These are phyloP conservation scores for Melanopsichium pennsylvanicum DNA, from an alignment of 1,284 basidiomycete genomes.

Conservation along the genomic window DNA sequence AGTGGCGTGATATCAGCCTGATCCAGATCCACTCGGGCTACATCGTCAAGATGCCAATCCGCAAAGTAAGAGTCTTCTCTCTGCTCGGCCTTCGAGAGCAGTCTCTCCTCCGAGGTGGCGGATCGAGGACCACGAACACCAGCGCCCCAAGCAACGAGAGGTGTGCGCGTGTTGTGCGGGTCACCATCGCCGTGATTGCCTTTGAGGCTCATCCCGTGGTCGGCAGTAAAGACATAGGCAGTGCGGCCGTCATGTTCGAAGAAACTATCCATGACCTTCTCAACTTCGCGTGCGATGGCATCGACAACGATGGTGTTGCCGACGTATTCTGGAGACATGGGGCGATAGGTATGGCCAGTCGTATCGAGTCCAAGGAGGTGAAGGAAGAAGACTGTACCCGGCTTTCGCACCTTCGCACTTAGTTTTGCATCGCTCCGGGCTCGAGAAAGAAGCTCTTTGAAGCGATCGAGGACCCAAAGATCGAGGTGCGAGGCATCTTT, in stretches of 20 bases:
- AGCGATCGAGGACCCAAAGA: conserved; percentile 78
- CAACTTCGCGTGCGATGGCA: conserved; percentile 75
- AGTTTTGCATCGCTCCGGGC: conserved; percentile 57
- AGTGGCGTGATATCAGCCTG: conserved; percentile 84
- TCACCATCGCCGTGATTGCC: conserved; percentile 91
- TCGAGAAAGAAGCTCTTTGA: conserved; percentile 68
- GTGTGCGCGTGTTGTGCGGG: conserved; percentile 86
- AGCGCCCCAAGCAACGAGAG: conserved; percentile 82
- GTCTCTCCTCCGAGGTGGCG: conserved; percentile 8
- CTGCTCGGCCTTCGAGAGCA: not conserved
- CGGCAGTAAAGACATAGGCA: conserved; percentile 83
- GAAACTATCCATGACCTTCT: conserved; percentile 74
- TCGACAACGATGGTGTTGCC: conserved; percentile 84
- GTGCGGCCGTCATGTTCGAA: conserved; percentile 73
- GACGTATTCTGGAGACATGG: conserved; percentile 88
- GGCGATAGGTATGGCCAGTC: conserved; percentile 85
- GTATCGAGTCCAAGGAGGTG: conserved; percentile 86
- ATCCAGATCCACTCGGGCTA: conserved; percentile 71
- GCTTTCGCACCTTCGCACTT: conserved; percentile 69
- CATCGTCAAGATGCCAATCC: conserved; percentile 50
- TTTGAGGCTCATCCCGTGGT: conserved; percentile 88
- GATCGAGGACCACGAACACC: conserved; percentile 67
- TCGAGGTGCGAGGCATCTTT: conserved; percentile 79
- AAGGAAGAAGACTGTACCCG: conserved; percentile 78
- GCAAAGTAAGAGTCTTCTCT: conserved; percentile 45